phyloP scores from a whole-genome alignment of 306 rosid genomes.

The Sicyos edulis region DNA sequence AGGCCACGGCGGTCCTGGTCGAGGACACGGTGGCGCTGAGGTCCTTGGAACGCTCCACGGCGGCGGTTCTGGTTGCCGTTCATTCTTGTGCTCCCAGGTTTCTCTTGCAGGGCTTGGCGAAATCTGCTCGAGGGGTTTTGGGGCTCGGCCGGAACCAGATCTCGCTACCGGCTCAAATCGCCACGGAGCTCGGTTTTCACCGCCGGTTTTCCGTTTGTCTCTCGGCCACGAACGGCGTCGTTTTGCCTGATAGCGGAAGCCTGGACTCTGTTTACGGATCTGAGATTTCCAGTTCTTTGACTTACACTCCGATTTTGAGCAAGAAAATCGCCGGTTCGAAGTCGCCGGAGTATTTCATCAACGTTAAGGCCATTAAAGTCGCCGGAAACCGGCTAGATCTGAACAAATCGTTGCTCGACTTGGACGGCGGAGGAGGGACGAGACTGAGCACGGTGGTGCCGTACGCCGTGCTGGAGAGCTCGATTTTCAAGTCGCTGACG shows the following conservation, averaged over 20 bases:
- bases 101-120: slow-evolving; percentile 47
- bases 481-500: slow-evolving; percentile 33
- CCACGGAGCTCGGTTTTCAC: slow-evolving; percentile 27
- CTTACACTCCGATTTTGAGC: slow-evolving; percentile 52
- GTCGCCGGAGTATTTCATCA: slow-evolving; percentile 42
- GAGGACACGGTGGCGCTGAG: slow-evolving; percentile 34
- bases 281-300: slow-evolving; percentile 39
- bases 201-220: slow-evolving; percentile 49
- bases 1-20: slow-evolving; percentile 33
- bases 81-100: slow-evolving; percentile 41
- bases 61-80: slow-evolving; percentile 18
- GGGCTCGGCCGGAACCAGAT: slow-evolving; percentile 54
- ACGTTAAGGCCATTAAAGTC: slow-evolving; percentile 49
- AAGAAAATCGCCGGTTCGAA: no score
- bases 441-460: slow-evolving; percentile 57
- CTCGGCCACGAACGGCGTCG: slow-evolving; percentile 52
- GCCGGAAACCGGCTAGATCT: slow-evolving; percentile 40
- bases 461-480: slow-evolving; percentile 49
- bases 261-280: slow-evolving; percentile 23
- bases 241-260: slow-evolving; percentile 27
- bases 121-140: slow-evolving; percentile 43
- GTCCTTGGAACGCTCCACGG: slow-evolving; percentile 19
- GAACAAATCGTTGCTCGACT: no score
- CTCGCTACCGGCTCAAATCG: slow-evolving; percentile 56
- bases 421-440: slow-evolving; percentile 31